A percentile compares a stretch with the other conserved stretches of the same genome.
These are phyloP conservation scores for Cladosporium austrohemisphaericum DNA, from an alignment of 2,329 filamentous ascomycete genomes.

Conservation along the genomic window DNA sequence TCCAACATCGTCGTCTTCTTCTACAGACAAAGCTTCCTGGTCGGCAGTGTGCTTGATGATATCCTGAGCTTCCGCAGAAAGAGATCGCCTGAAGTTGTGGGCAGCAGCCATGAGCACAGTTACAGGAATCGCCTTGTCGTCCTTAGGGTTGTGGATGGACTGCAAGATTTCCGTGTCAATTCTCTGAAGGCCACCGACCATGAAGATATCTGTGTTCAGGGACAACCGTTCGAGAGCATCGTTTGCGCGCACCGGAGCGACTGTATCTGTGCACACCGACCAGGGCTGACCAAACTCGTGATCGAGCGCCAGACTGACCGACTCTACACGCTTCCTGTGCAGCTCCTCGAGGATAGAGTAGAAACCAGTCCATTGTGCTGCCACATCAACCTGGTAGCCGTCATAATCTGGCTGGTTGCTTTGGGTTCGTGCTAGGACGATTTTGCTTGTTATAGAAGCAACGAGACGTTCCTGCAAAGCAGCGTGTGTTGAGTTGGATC, in stretches of 20 bases:
- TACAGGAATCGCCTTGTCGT: slow-evolving; percentile 16
- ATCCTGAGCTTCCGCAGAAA: slow-evolving; percentile 23
- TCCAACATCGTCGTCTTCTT: slow-evolving; percentile 50
- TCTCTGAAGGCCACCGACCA: not conserved
- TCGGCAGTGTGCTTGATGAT: slow-evolving; percentile 43
- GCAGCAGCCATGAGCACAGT: slow-evolving; percentile 22
- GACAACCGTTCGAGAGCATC: slow-evolving; percentile 63
- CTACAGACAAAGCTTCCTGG: slow-evolving; percentile 1
- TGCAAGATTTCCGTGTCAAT: slow-evolving; percentile 15
- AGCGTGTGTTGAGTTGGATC: slow-evolving; percentile 47
- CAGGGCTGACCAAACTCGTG: slow-evolving; percentile 67
- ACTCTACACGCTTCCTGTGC: slow-evolving; percentile 79
- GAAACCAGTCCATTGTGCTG: slow-evolving; percentile 85
- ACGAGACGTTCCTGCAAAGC: slow-evolving; percentile 74
- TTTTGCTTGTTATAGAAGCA: slow-evolving; percentile 65
- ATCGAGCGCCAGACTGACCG: slow-evolving; percentile 74
- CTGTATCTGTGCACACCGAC: slow-evolving; percentile 77
- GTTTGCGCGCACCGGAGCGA: slow-evolving; percentile 75
- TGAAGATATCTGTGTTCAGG: slow-evolving; percentile 53
- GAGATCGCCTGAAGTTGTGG: slow-evolving; percentile 20
- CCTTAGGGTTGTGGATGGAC: slow-evolving; percentile 14
- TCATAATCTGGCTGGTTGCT: slow-evolving; percentile 70
- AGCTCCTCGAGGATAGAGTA: slow-evolving; percentile 82
- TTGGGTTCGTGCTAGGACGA: slow-evolving; percentile 59
- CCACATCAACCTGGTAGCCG: slow-evolving; percentile 67